A percentile compares a stretch with the other conserved stretches of the same genome.
Conservation (phyloP, 371 early-diverging fungal species). For the Rhizopus stolonifer region DNA sequence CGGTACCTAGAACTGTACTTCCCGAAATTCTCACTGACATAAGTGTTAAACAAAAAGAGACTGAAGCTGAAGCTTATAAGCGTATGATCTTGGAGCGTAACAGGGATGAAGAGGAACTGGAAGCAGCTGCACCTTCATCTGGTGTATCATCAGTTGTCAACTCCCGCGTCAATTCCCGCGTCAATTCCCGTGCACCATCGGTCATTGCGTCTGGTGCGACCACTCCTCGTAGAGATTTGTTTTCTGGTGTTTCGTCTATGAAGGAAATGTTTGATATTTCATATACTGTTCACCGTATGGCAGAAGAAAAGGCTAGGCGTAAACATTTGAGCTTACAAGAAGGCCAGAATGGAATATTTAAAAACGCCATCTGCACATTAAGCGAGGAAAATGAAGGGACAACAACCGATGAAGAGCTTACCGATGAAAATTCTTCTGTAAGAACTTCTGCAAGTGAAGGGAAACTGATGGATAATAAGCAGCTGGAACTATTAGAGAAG, state of each 20-base stretch:
- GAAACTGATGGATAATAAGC: not conserved
- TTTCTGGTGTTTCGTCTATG: constrained; percentile 51
- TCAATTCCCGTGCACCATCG: constrained; percentile 23
- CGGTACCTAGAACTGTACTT: not conserved
- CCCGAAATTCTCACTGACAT: not conserved
- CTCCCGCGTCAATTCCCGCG: constrained; percentile 27
- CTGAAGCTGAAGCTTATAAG: constrained; percentile 27
- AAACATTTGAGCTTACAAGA: constrained; percentile 16
- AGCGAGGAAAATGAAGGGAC: constrained; percentile 22
- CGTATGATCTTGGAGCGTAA: constrained; percentile 29
- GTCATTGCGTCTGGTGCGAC: constrained; percentile 21
- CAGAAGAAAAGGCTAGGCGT: constrained; percentile 54
- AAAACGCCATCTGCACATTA: constrained; percentile 13
- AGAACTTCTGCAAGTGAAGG: constrained; percentile 5
- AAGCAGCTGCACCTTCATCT: constrained; percentile 19
- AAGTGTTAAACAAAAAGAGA: constrained; percentile 5
- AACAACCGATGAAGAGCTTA: constrained; percentile 19
- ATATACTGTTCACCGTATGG: constrained; percentile 62
- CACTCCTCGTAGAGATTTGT: constrained; percentile 36
- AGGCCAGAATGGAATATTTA: constrained; percentile 9
- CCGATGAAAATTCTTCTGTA: constrained; percentile 21
- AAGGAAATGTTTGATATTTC: constrained; percentile 67
- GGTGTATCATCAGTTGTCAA: constrained; percentile 26
- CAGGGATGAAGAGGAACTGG: constrained; percentile 24
- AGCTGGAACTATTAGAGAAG: constrained; percentile 5